Evolutionary conservation across 495 filamentous ascomycete genomes (phyloP).

Genomic region (Barbatosphaeria neglecta): DNA sequence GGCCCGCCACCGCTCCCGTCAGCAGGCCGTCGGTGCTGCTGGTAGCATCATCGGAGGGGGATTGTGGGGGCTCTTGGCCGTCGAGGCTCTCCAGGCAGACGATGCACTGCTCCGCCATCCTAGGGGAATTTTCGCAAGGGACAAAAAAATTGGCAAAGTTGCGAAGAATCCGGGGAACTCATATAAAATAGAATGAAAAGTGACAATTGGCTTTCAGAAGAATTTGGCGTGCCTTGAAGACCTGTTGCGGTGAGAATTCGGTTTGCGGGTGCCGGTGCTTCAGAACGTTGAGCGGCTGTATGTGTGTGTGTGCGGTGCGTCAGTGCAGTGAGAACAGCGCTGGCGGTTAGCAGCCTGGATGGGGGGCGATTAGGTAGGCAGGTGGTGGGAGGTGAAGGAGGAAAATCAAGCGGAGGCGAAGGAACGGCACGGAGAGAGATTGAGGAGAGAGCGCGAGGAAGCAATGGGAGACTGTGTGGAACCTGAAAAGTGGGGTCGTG

Average conservation of each 20-base stretch:
- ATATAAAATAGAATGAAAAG: slow-evolving; percentile 19
- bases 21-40: neutral
- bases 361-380: neutral
- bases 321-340: neutral
- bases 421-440: neutral
- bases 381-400: neutral
- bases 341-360: neutral
- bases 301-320: neutral
- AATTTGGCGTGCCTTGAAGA: too few species aligned
- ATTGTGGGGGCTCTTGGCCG: slow-evolving; percentile 18
- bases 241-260: too few species aligned
- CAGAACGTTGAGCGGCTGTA: neutral
- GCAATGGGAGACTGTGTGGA: too few species aligned
- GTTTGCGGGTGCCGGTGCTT: too few species aligned
- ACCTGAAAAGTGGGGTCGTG: neutral
- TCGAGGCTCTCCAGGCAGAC: slow-evolving; percentile 90
- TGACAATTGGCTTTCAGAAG: too few species aligned
- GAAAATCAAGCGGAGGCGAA: neutral
- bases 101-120: slow-evolving; percentile 90
- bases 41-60: slow-evolving; percentile 2
- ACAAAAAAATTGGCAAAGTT: neutral
- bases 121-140: slow-evolving; percentile 4
- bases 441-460: too few species aligned
- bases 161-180: slow-evolving; percentile 14
- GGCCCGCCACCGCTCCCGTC: neutral